Evolutionary conservation across 768 basidiomycete species (phyloP).

Genomic region (Auriscalpium orientale): DNA sequence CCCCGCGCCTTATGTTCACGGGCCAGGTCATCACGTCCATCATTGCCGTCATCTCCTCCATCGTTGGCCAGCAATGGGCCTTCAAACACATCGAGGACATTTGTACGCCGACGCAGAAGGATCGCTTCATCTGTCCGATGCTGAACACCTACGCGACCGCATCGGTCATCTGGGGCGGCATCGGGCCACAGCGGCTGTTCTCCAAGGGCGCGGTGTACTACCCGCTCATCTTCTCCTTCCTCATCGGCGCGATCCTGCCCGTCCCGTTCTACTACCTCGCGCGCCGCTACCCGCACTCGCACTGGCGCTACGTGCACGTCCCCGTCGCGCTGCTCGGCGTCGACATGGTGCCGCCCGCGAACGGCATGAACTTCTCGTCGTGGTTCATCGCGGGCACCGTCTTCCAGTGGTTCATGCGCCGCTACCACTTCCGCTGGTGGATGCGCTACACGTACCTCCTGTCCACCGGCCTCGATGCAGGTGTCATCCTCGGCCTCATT

Average conservation of each 20-base stretch:
- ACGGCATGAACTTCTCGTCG: slow-evolving; percentile 85
- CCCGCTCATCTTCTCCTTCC: slow-evolving; percentile 64
- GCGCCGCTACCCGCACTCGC: slow-evolving; percentile 70
- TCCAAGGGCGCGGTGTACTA: slow-evolving; percentile 55
- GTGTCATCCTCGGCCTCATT: slow-evolving; percentile 49
- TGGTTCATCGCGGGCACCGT: slow-evolving; percentile 76
- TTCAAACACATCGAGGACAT: slow-evolving; percentile 64
- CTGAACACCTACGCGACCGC: slow-evolving; percentile 63
- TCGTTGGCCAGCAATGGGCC: slow-evolving; percentile 65
- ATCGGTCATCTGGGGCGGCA: slow-evolving; percentile 75
- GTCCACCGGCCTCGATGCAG: slow-evolving; percentile 61
- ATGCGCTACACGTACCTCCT: slow-evolving; percentile 88
- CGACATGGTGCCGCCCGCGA: slow-evolving; percentile 70
- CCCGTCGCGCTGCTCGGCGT: slow-evolving; percentile 78
- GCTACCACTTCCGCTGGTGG: slow-evolving; percentile 55
- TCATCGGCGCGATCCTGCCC: slow-evolving; percentile 64
- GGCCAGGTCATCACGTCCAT: slow-evolving; percentile 55
- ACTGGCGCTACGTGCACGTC: slow-evolving; percentile 82
- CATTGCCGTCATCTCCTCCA: slow-evolving; percentile 51
- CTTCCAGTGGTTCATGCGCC: slow-evolving; percentile 81
- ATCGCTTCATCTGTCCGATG: slow-evolving; percentile 64
- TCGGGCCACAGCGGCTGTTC: slow-evolving; percentile 69
- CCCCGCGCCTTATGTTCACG: slow-evolving; percentile 72
- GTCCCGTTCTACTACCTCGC: slow-evolving; percentile 81
- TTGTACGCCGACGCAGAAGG: slow-evolving; percentile 53